Evolutionary conservation across 23 red algal genomes (phyloP), one percentile per base, ranked within the genome.

Genomic region (Gracilariopsis chorda): DNA sequence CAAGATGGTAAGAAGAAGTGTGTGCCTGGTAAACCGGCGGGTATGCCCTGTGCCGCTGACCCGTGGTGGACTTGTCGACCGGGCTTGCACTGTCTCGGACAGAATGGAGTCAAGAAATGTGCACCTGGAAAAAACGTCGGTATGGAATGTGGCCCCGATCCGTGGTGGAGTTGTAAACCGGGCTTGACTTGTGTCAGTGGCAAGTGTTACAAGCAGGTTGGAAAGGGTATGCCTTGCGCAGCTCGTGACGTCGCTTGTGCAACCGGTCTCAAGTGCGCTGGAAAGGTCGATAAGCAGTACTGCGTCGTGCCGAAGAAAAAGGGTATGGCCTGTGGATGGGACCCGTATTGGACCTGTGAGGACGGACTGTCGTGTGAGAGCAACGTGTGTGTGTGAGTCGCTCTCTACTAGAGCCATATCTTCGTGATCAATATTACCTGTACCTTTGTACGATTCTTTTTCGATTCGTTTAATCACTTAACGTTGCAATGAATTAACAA

Each of bases 121-220:
- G 62, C 62, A 34, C 59, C 59, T 33, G 53, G 53, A 19, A 87
- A 67, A 63, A 33, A 2, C 0, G 4, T 39, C 6, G 82, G 82
- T 20, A 70, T 64, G 46, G 35, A 72, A 17, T 87, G 82, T 47
- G 63, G 41, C 8, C 25, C 25, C 24, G 82, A 87, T 35, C 60
- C 82, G 42, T 87, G 45, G 44, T 87, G 82, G 82, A 70, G 21
- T 0, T 87, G 82, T 46, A 6, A 29, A 33, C 44, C 82, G 42
- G 21, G 37, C 24, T 48, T 81, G 39, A 40, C 36, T 21, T 81
- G 77, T 37, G 20, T 9, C 49, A 7, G 29, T 48, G 77, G 77
- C 13, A 32, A 3, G 29, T 81, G 77, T 40, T 10, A 13, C 11
- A 2, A 17, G n/a, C 11, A 23, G 53, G 47, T 51, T 4, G 11